Conservation (phyloP, 495 filamentous ascomycete genomes). For the Aspergillus heteromorphus region DNA sequence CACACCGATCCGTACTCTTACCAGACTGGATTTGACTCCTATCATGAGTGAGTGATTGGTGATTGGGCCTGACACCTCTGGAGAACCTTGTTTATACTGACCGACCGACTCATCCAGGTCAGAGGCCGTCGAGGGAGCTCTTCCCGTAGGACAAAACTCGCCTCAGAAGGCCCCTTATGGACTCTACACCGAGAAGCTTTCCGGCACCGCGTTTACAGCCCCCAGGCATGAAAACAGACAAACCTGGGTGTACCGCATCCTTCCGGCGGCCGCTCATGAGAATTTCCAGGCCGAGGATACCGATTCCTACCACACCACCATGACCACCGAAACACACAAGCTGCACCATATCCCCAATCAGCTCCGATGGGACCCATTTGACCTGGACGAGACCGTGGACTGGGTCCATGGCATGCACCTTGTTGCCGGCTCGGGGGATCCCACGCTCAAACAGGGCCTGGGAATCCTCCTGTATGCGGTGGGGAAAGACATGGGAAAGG, state of each 20-base stretch:
- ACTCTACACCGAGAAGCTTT: slow-evolving; percentile 89
- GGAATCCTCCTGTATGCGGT: slow-evolving; percentile 81
- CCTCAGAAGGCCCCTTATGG: slow-evolving; percentile 82
- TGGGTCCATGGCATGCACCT: slow-evolving; percentile 75
- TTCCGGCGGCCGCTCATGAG: slow-evolving; percentile 77
- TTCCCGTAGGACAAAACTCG: slow-evolving; percentile 71
- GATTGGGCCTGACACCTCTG: neutral
- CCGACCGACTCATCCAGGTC: slow-evolving; percentile 19
- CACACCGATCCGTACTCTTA: slow-evolving; percentile 53
- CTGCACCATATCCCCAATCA: slow-evolving; percentile 75
- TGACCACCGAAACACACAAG: slow-evolving; percentile 45
- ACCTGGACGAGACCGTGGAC: slow-evolving; percentile 64
- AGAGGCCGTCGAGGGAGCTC: slow-evolving; percentile 53
- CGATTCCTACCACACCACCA: slow-evolving; percentile 48
- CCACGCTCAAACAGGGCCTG: slow-evolving; percentile 72
- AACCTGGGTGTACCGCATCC: slow-evolving; percentile 89
- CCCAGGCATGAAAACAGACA: slow-evolving; percentile 86
- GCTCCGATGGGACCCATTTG: slow-evolving; percentile 88
- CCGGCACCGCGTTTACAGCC: slow-evolving; percentile 88
- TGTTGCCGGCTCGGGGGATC: slow-evolving; percentile 77
- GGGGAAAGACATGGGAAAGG: slow-evolving; percentile 70
- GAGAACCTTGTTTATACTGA: slow-evolving; percentile 6
- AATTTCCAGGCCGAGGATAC: slow-evolving; percentile 58
- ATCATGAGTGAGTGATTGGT: slow-evolving; percentile 47
- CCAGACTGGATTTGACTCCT: slow-evolving; percentile 53